Conservation (phyloP, 2,329 filamentous ascomycete genomes). For the Cordyceps militaris region DNA sequence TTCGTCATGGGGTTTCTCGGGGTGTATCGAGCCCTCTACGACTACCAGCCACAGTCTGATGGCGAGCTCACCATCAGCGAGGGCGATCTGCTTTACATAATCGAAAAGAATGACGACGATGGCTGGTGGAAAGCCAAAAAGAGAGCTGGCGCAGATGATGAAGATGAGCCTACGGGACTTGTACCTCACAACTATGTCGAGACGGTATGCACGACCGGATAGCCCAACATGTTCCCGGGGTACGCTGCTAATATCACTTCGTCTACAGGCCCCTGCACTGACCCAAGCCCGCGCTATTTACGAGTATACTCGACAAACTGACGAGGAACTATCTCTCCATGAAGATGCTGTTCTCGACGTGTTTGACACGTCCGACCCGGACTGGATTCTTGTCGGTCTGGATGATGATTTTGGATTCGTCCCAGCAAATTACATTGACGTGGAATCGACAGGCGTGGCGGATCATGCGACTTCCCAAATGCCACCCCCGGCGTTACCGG, state of each 20-base stretch:
- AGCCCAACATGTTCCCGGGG: neutral
- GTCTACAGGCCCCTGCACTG: slow-evolving; percentile 53
- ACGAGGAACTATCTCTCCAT: slow-evolving; percentile 92
- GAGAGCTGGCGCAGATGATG: slow-evolving; percentile 72
- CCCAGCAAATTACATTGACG: slow-evolving; percentile 91
- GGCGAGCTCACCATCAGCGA: slow-evolving; percentile 80
- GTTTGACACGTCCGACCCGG: slow-evolving; percentile 84
- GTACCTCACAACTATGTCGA: slow-evolving; percentile 94
- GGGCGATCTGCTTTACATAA: slow-evolving; percentile 80
- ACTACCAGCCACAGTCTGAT: slow-evolving; percentile 81
- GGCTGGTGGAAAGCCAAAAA: slow-evolving; percentile 97
- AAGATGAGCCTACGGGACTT: slow-evolving; percentile 83
- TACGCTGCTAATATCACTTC: slow-evolving; percentile 15
- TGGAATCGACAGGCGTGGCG: slow-evolving; percentile 42
- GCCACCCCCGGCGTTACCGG: slow-evolving; percentile 37
- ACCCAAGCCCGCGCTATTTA: slow-evolving; percentile 85
- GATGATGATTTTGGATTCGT: slow-evolving; percentile 88
- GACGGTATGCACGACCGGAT: slow-evolving; percentile 50
- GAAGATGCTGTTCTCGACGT: slow-evolving; percentile 80
- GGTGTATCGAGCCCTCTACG: slow-evolving; percentile 84
- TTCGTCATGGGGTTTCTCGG: slow-evolving; percentile 82
- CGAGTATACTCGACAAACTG: slow-evolving; percentile 94
- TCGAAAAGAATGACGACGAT: slow-evolving; percentile 72
- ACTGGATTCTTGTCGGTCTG: slow-evolving; percentile 89
- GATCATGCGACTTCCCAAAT: slow-evolving; percentile 30